Percentiles rank a stretch among this genome's conserved stretches.
phyloP scores from a whole-genome alignment of 257 asterid species.

The Galeopsis tetrahit region DNA sequence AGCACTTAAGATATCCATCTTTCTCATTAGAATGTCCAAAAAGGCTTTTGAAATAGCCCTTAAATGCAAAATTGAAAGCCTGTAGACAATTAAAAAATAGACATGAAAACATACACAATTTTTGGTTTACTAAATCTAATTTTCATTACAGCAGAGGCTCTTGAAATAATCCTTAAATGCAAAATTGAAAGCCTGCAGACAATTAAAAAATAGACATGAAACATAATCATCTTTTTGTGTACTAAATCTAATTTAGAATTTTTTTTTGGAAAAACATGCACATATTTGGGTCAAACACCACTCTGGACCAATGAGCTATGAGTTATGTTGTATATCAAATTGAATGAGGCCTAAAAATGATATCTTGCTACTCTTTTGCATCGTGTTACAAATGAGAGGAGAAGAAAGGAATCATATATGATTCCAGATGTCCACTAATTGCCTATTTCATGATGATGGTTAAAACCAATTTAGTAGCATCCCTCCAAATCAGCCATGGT shows the following conservation, averaged over 20 bases:
- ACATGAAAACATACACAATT: slow-evolving; percentile 1
- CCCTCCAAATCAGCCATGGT: no score
- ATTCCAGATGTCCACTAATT: not conserved
- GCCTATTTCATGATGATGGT: not conserved
- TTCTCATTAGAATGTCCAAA: slow-evolving; percentile 83
- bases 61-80: slow-evolving; percentile 96
- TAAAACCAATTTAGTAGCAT: no score
- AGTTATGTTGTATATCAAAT: not conserved
- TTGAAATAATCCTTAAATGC: slow-evolving; percentile 95
- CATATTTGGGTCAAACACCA: not conserved
- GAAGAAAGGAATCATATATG: not conserved
- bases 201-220: slow-evolving; percentile 4
- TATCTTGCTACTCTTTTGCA: not conserved
- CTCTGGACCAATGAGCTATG: not conserved
- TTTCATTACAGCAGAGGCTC: slow-evolving; percentile 28
- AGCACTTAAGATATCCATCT: slow-evolving; percentile 88
- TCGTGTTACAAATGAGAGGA: not conserved
- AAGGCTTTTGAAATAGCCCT: slow-evolving; percentile 77
- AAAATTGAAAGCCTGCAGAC: slow-evolving; percentile 85
- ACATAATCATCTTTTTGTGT: not conserved
- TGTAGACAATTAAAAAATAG: slow-evolving; percentile 34
- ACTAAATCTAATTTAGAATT: not conserved
- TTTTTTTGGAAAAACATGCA: not conserved
- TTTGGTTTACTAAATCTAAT: not conserved
- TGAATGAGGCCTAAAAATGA: not conserved